Evolutionary conservation across 2,329 filamentous ascomycete genomes (phyloP).

Genomic region (Chalaropsis thielavioides): DNA sequence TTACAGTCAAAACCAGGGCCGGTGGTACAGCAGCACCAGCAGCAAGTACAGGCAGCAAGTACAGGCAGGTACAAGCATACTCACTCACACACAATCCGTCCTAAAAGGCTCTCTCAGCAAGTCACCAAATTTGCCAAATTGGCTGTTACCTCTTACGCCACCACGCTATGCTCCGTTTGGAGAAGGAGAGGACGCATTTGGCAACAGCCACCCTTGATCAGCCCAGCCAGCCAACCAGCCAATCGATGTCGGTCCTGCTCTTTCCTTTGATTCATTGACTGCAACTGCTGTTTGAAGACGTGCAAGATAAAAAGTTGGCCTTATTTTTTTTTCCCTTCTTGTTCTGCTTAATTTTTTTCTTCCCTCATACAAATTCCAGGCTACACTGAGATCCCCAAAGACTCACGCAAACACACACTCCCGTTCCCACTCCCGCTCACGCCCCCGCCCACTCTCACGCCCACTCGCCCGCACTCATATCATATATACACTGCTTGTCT

Average conservation of each 20-base stretch:
- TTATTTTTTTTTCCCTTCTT: neutral
- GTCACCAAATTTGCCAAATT: neutral
- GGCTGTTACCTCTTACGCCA: neutral
- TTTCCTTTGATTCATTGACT: neutral
- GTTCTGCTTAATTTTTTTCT: too few species aligned
- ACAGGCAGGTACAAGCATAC: too few species aligned
- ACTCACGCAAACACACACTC: too few species aligned
- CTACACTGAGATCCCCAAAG: too few species aligned
- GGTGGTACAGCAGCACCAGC: neutral
- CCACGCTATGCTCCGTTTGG: neutral
- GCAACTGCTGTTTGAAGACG: neutral
- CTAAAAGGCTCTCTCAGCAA: too few species aligned
- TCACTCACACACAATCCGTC: too few species aligned
- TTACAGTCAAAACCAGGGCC: neutral
- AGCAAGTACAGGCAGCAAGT: neutral
- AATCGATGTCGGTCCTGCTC: neutral
- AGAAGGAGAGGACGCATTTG: neutral
- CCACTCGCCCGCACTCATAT: neutral
- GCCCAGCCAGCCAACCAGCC: neutral
- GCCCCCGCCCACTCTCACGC: neutral
- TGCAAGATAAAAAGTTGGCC: neutral
- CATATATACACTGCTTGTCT: neutral
- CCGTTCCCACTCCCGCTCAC: too few species aligned
- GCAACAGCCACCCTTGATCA: neutral
- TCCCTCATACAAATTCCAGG: too few species aligned